Conservation (phyloP, 179 eudicot species). For the Drosera spatulata region DNA sequence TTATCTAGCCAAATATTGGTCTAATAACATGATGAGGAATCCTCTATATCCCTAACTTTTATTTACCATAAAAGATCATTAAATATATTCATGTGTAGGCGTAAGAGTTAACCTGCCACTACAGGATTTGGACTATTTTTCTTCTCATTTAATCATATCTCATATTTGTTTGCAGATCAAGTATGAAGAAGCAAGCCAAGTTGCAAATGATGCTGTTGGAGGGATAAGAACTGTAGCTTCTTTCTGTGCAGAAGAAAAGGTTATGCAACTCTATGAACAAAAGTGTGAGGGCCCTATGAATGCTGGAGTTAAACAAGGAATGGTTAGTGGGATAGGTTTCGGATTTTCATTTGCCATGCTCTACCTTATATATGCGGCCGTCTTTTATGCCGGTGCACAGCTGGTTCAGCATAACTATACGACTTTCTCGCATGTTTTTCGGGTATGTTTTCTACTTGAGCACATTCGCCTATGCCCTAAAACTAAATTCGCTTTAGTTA, state of each 20-base stretch:
- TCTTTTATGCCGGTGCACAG: constrained; percentile 47
- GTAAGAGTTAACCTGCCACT: no score
- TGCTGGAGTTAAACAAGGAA: constrained; percentile 32
- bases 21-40: no score
- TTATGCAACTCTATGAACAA: constrained; percentile 24
- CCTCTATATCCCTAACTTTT: no score
- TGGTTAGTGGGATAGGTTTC: constrained; percentile 29
- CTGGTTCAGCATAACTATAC: constrained; percentile 34
- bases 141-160: no score
- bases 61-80: no score
- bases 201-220: constrained; percentile 41
- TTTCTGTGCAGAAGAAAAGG: constrained; percentile 41
- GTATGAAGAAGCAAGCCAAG: constrained; percentile 45
- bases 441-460: constrained; percentile 15
- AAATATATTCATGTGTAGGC: no score
- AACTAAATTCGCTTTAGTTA: neutral
- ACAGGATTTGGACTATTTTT: no score
- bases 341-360: constrained; percentile 20
- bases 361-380: constrained; percentile 26
- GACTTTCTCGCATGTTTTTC: constrained; percentile 31
- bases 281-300: constrained; percentile 30
- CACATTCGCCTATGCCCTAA: neutral
- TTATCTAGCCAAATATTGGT: no score
- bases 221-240: constrained; percentile 41
- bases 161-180: constrained; percentile 11